Base-by-base conservation (phyloP, 306 rosid species). In the Notholithocarpus densiflorus region DNA sequence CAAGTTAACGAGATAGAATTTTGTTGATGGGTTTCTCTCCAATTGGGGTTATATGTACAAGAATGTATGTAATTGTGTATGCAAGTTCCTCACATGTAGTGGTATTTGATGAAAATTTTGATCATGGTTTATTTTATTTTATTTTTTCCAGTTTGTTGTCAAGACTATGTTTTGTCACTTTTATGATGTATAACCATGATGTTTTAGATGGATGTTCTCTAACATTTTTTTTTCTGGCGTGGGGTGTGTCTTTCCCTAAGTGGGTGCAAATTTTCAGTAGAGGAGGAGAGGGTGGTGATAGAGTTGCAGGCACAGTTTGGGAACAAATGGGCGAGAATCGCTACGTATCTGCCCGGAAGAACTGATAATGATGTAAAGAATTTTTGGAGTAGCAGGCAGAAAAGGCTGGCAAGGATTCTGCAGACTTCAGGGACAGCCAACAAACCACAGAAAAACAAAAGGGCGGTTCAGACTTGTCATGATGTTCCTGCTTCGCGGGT, bases 291-390 rank as follows among this genome's bases (percentile, higher is more conserved):
- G 84, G 68, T 85, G 78, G 98, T 94, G 65, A 91, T 92, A 74
- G 98, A 94, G 45, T 85, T 94, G 89, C 97, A 94, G 83, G 89
- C 87, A 57, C 88, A 91, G 29, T 82, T 86, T 54, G 98, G 98
- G 65, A 94, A 94, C 94, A 94, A 82, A 82, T 94, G 98, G 98
- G 98, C 97, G 14, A 91, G 80, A 84, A 92, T 94, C 32, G 97
- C 98, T 4, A 87, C 97, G 2, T 85, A 86, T 79, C 77, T 94
- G 81, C 57, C 92, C 0, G 98, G 97, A 4, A 86, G 97, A 82
- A 94, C 97, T 10, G 97, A 92, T 80, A 94, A 94, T 57, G 98
- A 94, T 75, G 97, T 94, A 3, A 94, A 94, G 88, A 94, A 94
- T 82, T 94, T 94, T 82, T 94, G 97, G 98, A 94, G 98, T 81